Evolutionary conservation across 2,329 filamentous ascomycete species (phyloP).

Genomic region (Biscogniauxia sp.): DNA sequence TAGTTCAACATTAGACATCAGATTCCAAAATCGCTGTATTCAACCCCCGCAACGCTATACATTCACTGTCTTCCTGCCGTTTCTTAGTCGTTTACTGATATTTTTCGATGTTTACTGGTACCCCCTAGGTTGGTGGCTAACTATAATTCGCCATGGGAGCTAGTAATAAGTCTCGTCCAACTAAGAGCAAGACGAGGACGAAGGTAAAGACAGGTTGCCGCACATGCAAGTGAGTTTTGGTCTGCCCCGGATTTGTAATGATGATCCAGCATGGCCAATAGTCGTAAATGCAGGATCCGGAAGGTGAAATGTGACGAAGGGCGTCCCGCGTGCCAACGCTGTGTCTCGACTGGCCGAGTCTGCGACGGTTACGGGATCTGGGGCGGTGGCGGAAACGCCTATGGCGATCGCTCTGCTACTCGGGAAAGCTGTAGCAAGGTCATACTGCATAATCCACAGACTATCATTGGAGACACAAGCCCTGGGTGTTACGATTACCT

Average conservation of each 20-base stretch:
- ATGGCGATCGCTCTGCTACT: constrained; percentile 29
- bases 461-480: constrained; percentile 11
- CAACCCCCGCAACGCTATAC: background rate
- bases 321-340: constrained; percentile 26
- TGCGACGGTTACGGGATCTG: constrained; percentile 33
- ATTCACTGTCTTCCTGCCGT: background rate
- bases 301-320: constrained; percentile 33
- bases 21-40: background rate
- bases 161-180: background rate
- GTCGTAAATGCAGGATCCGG: constrained; percentile 16
- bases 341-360: constrained; percentile 27
- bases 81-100: background rate
- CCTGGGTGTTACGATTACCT: constrained; percentile 35
- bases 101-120: no score
- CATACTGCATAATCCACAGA: constrained; percentile 5
- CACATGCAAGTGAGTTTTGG: constrained; percentile 30
- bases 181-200: background rate
- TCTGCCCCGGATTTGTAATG: background rate
- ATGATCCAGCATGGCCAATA: background rate
- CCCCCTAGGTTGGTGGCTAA: background rate
- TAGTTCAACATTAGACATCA: background rate
- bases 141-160: background rate
- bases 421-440: constrained; percentile 9
- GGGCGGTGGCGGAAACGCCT: constrained; percentile 24
- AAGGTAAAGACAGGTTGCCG: constrained; percentile 30